Evolutionary conservation across 768 basidiomycete genomes (phyloP), one percentile per base, ranked within the genome.

Genomic region (Galerina marginata): DNA sequence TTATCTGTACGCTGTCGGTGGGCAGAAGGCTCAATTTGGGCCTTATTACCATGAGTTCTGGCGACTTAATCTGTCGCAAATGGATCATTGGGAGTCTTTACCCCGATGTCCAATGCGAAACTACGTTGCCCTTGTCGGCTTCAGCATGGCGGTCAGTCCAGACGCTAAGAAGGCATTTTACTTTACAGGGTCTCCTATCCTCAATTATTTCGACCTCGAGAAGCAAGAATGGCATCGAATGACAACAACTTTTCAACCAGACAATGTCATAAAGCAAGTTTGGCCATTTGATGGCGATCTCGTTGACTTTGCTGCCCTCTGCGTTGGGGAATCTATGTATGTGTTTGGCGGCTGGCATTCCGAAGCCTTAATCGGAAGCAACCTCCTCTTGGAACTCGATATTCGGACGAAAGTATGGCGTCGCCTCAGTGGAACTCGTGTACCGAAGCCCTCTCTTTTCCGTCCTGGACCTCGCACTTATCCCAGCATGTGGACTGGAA

Each of bases 331-430:
- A 38, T 72, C 69, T 44, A 43, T 79, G 1, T 75, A 77, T 59
- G 65, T 79, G 9, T 78, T 79, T 50, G 76, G 72, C 2, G 78
- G 78, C 2, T 54, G 54, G 7, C 67, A 72, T 50, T 39, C 54
- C 10, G 60, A 43, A 12, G 64, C 61, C 15, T 47, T 26, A 9
- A 56, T 76, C 46, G 77, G 77, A 14, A 69, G 69, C 47, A 75
- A 77, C 63, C 56, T 75, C 40, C 70, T 78, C 63, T 72, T 72
- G 56, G 71, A 65, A 25, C 69, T 79, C 15, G 68, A 78, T 56
- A 52, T 79, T 36, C 58, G 65, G 54, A 75, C 68, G 29, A 54
- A 50, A 37, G 61, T 50, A 9, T 79, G 77, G 77, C 59, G 61
- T 37, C 56, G 66, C 23, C 65, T 75, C 5, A 64, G 57, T 14